These are phyloP conservation scores for Cyclocybe aegerita DNA, from an alignment of 768 basidiomycete species.

Conservation along the genomic window DNA sequence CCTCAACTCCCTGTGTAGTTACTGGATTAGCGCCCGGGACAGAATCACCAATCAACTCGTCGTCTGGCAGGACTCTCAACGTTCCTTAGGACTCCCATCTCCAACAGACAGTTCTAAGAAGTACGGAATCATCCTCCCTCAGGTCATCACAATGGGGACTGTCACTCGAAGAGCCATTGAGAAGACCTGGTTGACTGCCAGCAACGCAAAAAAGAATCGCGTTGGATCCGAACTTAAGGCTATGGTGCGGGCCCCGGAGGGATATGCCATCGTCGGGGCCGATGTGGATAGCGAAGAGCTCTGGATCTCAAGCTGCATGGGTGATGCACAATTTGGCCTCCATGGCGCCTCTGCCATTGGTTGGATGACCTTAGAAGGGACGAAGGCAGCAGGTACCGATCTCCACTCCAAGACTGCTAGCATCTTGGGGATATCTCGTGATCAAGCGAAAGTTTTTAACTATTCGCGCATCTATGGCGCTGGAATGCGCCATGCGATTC, in stretches of 20 bases:
- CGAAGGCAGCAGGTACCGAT: conserved; percentile 92
- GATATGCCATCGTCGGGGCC: conserved; percentile 94
- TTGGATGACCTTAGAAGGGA: conserved; percentile 99
- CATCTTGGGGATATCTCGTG: conserved; percentile 90
- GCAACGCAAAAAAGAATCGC: conserved; percentile 96
- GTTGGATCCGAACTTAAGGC: conserved; percentile 99
- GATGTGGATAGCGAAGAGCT: conserved; percentile 99
- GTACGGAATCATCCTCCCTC: conserved; percentile 92
- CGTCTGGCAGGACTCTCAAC: conserved; percentile 65
- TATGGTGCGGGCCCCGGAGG: conserved; percentile 92
- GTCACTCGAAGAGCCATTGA: conserved; percentile 97
- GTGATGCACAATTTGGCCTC: conserved; percentile 95
- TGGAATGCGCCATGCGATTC: conserved; percentile 89
- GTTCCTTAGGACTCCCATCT: conserved; percentile 52
- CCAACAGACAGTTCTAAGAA: conserved; percentile 34
- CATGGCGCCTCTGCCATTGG: conserved; percentile 97
- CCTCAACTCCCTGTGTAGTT: conserved; percentile 92
- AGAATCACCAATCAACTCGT: conserved; percentile 92
- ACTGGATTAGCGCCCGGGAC: conserved; percentile 96
- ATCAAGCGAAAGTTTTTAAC: conserved; percentile 98
- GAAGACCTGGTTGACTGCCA: conserved; percentile 97
- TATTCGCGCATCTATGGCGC: conserved; percentile 99
- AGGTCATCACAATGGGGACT: conserved; percentile 98
- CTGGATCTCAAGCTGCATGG: conserved; percentile 99
- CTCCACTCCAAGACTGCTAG: conserved; percentile 94